phyloP scores from a whole-genome alignment of 2,329 filamentous ascomycete species.

The Fusarium sp. region DNA sequence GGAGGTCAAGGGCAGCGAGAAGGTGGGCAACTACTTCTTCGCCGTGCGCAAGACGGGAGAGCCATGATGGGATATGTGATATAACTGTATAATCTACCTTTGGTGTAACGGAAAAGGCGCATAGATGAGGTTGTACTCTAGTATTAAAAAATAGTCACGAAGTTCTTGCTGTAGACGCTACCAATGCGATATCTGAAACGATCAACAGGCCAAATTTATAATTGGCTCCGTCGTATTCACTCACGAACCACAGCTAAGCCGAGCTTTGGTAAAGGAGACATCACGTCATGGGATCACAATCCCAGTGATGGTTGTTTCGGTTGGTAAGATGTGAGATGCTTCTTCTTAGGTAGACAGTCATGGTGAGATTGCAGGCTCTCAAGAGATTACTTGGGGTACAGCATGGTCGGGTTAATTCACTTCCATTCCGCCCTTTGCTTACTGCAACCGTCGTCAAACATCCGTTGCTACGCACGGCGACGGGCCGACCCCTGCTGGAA shows the following conservation, averaged over 20 bases:
- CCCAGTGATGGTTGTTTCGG: slow-evolving; percentile 9
- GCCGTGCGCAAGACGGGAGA: slow-evolving; percentile 69
- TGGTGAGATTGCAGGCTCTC: neutral
- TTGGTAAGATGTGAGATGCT: slow-evolving; percentile 8
- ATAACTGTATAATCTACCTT: slow-evolving; percentile 21
- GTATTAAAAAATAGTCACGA: slow-evolving; percentile 8
- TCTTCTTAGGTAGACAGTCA: neutral
- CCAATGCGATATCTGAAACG: neutral
- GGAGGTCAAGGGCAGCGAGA: slow-evolving; percentile 83
- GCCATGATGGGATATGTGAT: slow-evolving; percentile 11
- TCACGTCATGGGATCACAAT: slow-evolving; percentile 7
- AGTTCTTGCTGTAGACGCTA: neutral
- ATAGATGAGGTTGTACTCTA: slow-evolving; percentile 27
- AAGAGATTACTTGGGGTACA: slow-evolving; percentile 1
- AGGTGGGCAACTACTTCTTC: slow-evolving; percentile 96
- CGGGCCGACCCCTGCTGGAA: neutral
- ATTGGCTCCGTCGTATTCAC: neutral
- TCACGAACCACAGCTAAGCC: neutral
- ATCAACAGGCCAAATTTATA: neutral
- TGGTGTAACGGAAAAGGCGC: neutral
- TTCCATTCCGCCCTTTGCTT: neutral
- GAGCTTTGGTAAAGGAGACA: neutral
- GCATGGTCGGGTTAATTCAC: neutral
- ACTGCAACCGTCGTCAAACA: neutral
- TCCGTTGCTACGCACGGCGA: neutral